phyloP scores from a whole-genome alignment of 2,329 filamentous ascomycete genomes.

The Hirsutella minnesotensis region DNA sequence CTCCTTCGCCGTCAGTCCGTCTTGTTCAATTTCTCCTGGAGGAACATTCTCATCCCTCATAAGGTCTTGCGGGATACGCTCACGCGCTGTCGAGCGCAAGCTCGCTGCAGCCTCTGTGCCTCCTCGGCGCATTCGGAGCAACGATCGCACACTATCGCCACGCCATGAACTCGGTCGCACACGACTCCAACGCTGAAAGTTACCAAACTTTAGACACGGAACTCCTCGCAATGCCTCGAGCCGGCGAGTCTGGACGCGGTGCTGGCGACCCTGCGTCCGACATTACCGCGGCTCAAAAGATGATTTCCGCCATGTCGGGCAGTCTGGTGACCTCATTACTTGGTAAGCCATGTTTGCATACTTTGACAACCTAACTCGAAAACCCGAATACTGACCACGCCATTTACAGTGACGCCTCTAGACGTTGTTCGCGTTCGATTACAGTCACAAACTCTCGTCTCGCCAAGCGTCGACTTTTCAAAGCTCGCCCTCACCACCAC shows the following conservation, averaged over 20 bases:
- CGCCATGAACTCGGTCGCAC: slow-evolving; percentile 6
- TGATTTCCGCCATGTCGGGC: slow-evolving; percentile 85
- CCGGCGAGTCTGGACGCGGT: slow-evolving; percentile 9
- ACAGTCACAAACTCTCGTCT: slow-evolving; percentile 60
- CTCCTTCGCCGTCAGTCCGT: neutral
- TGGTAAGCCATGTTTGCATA: slow-evolving; percentile 40
- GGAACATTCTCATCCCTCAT: neutral
- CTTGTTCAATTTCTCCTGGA: neutral
- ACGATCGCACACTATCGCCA: slow-evolving; percentile 1
- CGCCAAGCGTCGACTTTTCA: slow-evolving; percentile 40
- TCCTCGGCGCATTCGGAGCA: neutral
- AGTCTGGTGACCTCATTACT: slow-evolving; percentile 83
- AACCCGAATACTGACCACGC: slow-evolving; percentile 5
- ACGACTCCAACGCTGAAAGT: slow-evolving; percentile 10
- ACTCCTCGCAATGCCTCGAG: slow-evolving; percentile 16
- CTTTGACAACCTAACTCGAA: neutral
- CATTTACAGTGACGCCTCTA: slow-evolving; percentile 67
- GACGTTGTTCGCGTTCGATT: slow-evolving; percentile 93
- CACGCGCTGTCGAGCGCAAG: neutral
- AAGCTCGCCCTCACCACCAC: slow-evolving; percentile 43
- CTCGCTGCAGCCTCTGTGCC: neutral
- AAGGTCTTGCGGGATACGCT: neutral
- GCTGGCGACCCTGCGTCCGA: slow-evolving; percentile 35
- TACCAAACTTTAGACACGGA: slow-evolving; percentile 17
- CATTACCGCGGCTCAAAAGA: slow-evolving; percentile 78